Base-by-base conservation (phyloP, 768 basidiomycete species). In the Pleurotus cornucopiae region DNA sequence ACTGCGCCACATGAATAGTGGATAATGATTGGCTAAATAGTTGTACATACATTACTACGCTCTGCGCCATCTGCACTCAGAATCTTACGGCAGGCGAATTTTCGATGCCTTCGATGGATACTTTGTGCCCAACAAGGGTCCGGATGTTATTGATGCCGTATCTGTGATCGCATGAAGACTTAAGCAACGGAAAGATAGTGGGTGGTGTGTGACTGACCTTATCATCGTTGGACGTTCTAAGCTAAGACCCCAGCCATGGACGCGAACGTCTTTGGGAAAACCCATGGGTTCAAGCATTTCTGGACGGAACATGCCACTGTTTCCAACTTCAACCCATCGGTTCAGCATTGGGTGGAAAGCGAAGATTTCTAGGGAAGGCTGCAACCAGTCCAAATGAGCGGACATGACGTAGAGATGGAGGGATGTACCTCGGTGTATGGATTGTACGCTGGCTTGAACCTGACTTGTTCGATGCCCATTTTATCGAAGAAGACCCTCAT, bases 251-350 rank as follows among this genome's bases (percentile, higher is more conserved):
- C 95, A 99, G 14, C 97, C 97, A 60, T 94, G 91, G 21, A 98
- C 96, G 21, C 94, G 87, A 9, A 98, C 94, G 65, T 94, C 94
- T 61, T 91, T 89, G 0, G 97, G 97, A 67, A 98, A 86, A 30
- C 97, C 97, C 95, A 98, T 98, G 5, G 97, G 94, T 68, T 94
- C 94, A 30, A 99, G 77, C 96, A 99, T 98, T 70, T 99, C 97
- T 3, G 97, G 97, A 34, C 97, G 85, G 86, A 99, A 99, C 91
- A 99, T 96, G 20, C 97, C 97, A 67, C 94, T 96, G 74, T 98
- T 98, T 37, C 96, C 96, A 30, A 98, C 93, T 71, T 98, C 96
- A 37, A 98, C 95, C 94, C 94, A 97, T 64, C 90, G 89, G 69
- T 90, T 78, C 39, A 98, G 81, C 71, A 87, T 83, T 39, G 94